phyloP scores from a whole-genome alignment of 768 basidiomycete species.

The Suillus cothurnatus region DNA sequence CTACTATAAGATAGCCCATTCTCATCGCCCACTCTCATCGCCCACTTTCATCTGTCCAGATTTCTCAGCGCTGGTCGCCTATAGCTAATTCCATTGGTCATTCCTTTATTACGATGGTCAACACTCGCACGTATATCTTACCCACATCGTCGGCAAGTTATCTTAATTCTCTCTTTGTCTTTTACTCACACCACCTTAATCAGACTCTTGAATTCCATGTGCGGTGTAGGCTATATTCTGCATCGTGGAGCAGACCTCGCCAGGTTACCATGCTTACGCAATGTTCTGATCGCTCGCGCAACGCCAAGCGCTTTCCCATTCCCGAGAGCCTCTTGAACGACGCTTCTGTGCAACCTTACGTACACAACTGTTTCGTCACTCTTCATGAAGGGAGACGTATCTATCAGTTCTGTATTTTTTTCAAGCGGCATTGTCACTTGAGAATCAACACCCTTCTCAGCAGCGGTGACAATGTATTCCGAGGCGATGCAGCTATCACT shows the following conservation, averaged over 20 bases:
- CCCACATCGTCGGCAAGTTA: not conserved
- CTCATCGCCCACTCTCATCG: not conserved
- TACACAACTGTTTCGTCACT: conserved; percentile 13
- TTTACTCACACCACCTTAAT: not conserved
- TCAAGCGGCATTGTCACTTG: conserved; percentile 12
- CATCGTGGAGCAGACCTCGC: not conserved
- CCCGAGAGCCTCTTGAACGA: conserved; percentile 10
- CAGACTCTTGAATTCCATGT: conserved; percentile 5
- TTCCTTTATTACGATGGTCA: not conserved
- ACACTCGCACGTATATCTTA: not conserved
- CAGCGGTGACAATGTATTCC: not conserved
- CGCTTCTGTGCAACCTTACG: not conserved
- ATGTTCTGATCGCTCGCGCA: not conserved
- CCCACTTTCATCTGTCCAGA: not conserved
- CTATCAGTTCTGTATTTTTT: conserved; percentile 6
- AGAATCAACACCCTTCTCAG: conserved; percentile 3
- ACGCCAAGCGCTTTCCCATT: conserved; percentile 1
- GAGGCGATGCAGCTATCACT: conserved; percentile 9
- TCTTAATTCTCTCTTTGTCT: not conserved
- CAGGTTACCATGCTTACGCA: conserved; percentile 7
- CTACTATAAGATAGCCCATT: not conserved
- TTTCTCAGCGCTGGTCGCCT: too few relatives aligned
- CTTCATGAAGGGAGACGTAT: conserved; percentile 1
- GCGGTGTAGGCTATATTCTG: conserved; percentile 10
- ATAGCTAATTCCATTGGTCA: too few relatives aligned